Evolutionary conservation across 2,329 filamentous ascomycete genomes (phyloP), one percentile per base, ranked within the genome.

Genomic region (Colletotrichum sp.): DNA sequence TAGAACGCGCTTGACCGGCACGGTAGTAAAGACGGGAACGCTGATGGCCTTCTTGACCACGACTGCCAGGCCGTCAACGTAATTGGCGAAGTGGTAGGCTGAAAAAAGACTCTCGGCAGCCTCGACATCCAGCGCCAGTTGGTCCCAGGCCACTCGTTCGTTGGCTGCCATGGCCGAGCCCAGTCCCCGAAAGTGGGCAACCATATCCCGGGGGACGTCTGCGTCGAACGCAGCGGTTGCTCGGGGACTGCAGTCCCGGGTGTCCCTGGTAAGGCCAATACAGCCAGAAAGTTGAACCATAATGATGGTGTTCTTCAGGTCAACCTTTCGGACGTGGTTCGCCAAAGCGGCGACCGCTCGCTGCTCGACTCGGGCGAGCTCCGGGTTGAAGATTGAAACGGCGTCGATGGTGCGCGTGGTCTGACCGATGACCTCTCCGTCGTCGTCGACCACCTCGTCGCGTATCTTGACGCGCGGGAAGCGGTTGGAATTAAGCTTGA

Each of bases 281-380:
- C 71, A 18, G 5, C 34, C 48, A 0, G 30, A n/a, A 16, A 68
- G 21, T 16, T 75, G 73, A 7, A 75, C 10, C 68, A 75, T 68
- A 4, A 75, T 18, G 18, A 68, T 43, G 28, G 57, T 68, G 14
- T 65, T 34, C 16, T 16, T 24, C 7, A 8, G 5, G 36, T 68
- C 36, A 4, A 43, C 4, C 5, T 28, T n/a, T 13, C 26, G 10
- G 21, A 68, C 14, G 16, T 75, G 68, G 14, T 61, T 13, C 28
- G 68, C 16, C 18, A 71, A 36, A n/a, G 7, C 14, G 4, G 7
- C n/a, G 12, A 63, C 39, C 6, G 67, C 67, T 24, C 30, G 65
- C 21, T 30, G 16, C 10, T 71, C 72, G 6, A 61, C 48, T 4
- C 10, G 34, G 26, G 34, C 26, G 4, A 39, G 24, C 24, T 66